These are phyloP conservation scores for Cinnamomum micranthum DNA, from an alignment of 164 flowering plant genomes.

Conservation along the genomic window DNA sequence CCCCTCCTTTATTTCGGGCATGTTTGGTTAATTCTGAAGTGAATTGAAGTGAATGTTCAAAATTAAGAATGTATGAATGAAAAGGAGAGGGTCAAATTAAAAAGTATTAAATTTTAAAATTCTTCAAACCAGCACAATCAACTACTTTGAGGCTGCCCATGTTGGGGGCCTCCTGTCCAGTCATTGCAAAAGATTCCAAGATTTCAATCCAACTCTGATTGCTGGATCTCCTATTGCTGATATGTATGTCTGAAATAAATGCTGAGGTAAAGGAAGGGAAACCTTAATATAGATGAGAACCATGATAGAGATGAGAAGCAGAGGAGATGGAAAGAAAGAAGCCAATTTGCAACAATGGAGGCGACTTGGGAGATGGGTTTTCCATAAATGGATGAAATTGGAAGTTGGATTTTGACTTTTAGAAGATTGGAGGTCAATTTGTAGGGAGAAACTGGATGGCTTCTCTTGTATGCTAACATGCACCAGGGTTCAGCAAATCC, in stretches of 20 bases:
- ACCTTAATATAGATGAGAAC: neutral
- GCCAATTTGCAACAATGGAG: neutral
- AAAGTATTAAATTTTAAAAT: too few species aligned
- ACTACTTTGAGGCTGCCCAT: constrained; percentile 56
- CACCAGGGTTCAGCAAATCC: neutral
- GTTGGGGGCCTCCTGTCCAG: constrained; percentile 39
- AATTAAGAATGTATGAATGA: too few species aligned
- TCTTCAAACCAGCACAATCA: constrained; percentile 38
- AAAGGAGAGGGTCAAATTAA: too few species aligned
- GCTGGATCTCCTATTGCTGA: constrained; percentile 57
- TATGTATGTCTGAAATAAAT: constrained; percentile 7
- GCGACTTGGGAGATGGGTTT: neutral
- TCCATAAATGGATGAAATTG: neutral
- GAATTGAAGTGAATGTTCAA: too few species aligned
- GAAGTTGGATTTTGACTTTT: neutral
- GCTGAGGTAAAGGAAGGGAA: too few species aligned
- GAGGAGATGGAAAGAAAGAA: neutral
- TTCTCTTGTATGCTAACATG: neutral
- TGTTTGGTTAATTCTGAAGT: too few species aligned
- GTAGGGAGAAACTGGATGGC: neutral
- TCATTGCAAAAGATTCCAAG: constrained; percentile 63
- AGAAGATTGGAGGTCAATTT: neutral
- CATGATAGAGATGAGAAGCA: neutral
- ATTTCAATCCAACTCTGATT: constrained; percentile 49
- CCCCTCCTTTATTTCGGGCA: too few species aligned